Percentiles rank a stretch among this genome's conserved stretches.
Evolutionary conservation across 2,329 filamentous ascomycete genomes (phyloP).

Genomic region (Exserohilum turcica): DNA sequence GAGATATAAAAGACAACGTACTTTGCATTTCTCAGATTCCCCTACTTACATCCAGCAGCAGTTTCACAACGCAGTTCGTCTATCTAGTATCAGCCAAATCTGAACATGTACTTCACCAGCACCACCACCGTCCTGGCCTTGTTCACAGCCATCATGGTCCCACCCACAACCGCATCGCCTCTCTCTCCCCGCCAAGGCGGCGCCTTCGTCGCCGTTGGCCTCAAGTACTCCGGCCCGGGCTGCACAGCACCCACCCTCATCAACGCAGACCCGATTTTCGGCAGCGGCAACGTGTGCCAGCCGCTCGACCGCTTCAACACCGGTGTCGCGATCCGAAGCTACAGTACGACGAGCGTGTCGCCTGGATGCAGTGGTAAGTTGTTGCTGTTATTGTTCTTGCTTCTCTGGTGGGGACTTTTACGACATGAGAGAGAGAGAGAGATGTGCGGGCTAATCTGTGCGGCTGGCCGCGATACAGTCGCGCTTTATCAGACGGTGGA

Average conservation of each 20-base stretch:
- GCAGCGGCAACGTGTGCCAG: slow-evolving; percentile 18
- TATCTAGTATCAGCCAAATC: background rate
- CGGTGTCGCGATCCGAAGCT: slow-evolving; percentile 14
- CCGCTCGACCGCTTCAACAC: slow-evolving; percentile 16
- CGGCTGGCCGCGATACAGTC: slow-evolving; percentile 1
- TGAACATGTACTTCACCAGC: background rate
- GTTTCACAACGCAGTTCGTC: background rate
- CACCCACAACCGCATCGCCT: background rate
- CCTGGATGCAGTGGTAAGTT: background rate
- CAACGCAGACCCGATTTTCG: slow-evolving; percentile 24
- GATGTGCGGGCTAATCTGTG: too few species aligned
- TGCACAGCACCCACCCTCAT: slow-evolving; percentile 16
- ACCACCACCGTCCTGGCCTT: background rate
- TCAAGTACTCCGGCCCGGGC: slow-evolving; percentile 19
- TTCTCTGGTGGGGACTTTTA: too few species aligned
- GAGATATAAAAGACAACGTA: background rate
- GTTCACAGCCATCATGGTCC: background rate
- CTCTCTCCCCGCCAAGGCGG: slow-evolving; percentile 1
- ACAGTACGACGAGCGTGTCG: slow-evolving; percentile 9
- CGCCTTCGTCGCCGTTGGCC: slow-evolving; percentile 17
- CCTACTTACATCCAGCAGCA: background rate
- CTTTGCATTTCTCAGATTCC: too few species aligned
- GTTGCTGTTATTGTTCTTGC: background rate
- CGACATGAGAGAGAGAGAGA: too few species aligned
- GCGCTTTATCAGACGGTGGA: slow-evolving; percentile 6